Percentiles rank a stretch among this genome's conserved stretches.
Evolutionary conservation across 176 grass and related monocot genomes (phyloP).

Genomic region (bread wheat (Triticum aestivum)): DNA sequence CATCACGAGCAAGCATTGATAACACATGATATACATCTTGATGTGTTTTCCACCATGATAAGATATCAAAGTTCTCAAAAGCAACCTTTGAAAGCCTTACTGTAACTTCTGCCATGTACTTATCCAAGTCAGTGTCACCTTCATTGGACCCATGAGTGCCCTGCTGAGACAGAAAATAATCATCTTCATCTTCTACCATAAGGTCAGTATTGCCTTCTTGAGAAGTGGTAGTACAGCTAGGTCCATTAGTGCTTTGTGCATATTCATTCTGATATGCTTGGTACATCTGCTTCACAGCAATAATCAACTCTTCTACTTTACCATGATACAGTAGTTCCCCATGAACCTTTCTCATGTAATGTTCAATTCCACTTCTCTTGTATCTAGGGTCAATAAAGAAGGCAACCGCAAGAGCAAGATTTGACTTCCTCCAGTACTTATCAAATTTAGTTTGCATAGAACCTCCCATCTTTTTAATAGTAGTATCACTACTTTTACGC

Average conservation of each 20-base stretch:
- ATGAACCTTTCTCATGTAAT: not conserved
- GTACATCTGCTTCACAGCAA: not conserved
- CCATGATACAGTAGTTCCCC: not conserved
- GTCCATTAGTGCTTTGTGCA: not conserved
- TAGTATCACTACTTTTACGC: not conserved
- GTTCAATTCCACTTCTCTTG: not conserved
- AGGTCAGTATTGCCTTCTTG: not conserved
- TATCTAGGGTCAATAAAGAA: not conserved
- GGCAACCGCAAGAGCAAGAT: not conserved
- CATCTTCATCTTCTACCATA: no score
- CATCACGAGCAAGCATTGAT: not conserved
- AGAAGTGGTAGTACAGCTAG: not conserved
- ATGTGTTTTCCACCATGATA: constrained; percentile 11
- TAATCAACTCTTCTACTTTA: not conserved
- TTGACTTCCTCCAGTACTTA: not conserved
- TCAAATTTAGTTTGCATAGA: not conserved
- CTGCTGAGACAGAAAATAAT: no score
- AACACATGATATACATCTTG: not conserved
- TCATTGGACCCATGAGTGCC: not conserved
- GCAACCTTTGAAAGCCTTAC: not conserved
- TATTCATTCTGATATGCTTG: not conserved
- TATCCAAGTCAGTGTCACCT: not conserved
- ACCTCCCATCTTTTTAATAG: not conserved
- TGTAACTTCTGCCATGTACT: not conserved
- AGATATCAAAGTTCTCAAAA: not conserved